Percentiles rank a stretch among this genome's conserved stretches.
These are phyloP conservation scores for Hemileccinum impolitum DNA, from an alignment of 768 basidiomycete genomes.

Conservation along the genomic window DNA sequence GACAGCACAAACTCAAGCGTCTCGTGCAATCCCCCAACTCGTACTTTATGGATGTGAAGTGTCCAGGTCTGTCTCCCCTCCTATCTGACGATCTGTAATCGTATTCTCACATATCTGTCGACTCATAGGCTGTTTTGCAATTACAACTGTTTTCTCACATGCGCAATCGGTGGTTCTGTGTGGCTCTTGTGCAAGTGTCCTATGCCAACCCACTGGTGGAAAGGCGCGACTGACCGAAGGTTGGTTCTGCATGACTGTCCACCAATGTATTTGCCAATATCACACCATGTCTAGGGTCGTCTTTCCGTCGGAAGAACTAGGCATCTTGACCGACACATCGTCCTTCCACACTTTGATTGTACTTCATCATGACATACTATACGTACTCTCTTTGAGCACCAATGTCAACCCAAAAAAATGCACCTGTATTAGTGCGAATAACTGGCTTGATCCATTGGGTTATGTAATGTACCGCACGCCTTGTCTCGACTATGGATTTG, in stretches of 20 bases:
- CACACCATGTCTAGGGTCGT: slow-evolving; percentile 65
- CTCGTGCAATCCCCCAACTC: slow-evolving; percentile 98
- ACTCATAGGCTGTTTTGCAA: slow-evolving; percentile 83
- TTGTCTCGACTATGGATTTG: slow-evolving; percentile 34
- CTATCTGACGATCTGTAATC: not conserved
- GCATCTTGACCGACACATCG: not conserved
- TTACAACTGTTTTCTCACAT: slow-evolving; percentile 98
- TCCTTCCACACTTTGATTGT: slow-evolving; percentile 1
- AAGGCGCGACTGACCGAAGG: slow-evolving; percentile 98
- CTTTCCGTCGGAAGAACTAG: slow-evolving; percentile 96
- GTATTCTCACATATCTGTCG: not conserved
- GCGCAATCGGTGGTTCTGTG: slow-evolving; percentile 97
- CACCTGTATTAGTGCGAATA: no score
- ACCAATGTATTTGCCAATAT: slow-evolving; percentile 6
- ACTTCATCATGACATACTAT: not conserved
- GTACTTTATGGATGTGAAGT: slow-evolving; percentile 99
- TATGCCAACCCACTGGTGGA: slow-evolving; percentile 99
- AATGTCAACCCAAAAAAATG: not conserved
- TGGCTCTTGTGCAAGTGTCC: slow-evolving; percentile 85
- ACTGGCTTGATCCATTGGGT: not conserved
- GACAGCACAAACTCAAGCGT: slow-evolving; percentile 98
- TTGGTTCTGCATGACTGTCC: slow-evolving; percentile 39
- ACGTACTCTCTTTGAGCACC: slow-evolving; percentile 10
- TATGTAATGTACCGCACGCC: slow-evolving; percentile 6
- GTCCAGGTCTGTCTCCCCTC: slow-evolving; percentile 67